These are phyloP conservation scores for Rhizopogon salebrosus DNA, from an alignment of 768 basidiomycete genomes.

Conservation along the genomic window DNA sequence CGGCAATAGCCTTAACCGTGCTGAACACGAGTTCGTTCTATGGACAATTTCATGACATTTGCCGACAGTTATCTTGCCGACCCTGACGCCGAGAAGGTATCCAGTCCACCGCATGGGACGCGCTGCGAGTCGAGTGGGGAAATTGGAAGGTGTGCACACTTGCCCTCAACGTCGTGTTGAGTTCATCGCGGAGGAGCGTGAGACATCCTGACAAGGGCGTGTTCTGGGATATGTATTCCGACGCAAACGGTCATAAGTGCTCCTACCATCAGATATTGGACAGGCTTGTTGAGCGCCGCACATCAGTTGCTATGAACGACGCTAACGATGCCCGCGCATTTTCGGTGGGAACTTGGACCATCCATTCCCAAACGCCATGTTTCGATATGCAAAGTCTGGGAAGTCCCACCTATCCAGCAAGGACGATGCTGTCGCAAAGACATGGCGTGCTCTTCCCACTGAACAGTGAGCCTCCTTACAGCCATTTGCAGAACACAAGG, in stretches of 20 bases:
- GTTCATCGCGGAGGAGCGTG: conserved; percentile 11
- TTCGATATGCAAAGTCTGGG: conserved; percentile 6
- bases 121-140: conserved; percentile 8
- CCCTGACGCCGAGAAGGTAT: background rate
- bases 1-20: no score
- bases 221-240: conserved; percentile 12
- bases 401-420: conserved; percentile 5
- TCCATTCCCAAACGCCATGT: conserved; percentile 3
- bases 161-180: background rate
- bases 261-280: conserved; percentile 8
- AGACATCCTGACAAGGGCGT: background rate
- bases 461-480: no score
- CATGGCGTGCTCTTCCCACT: no score
- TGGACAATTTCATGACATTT: no score
- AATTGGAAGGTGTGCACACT: conserved; percentile 9
- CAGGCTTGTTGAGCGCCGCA: background rate
- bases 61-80: no score
- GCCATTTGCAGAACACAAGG: no score
- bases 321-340: conserved; percentile 6
- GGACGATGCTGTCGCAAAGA: conserved; percentile 3
- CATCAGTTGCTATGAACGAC: background rate
- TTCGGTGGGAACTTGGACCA: conserved; percentile 7
- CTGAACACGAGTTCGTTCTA: no score
- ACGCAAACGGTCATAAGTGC: conserved; percentile 2
- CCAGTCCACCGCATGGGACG: conserved; percentile 8